Evolutionary conservation across 1,284 basidiomycete genomes (phyloP), one percentile per base, ranked within the genome.

Genomic region (Ustilago lituana): DNA sequence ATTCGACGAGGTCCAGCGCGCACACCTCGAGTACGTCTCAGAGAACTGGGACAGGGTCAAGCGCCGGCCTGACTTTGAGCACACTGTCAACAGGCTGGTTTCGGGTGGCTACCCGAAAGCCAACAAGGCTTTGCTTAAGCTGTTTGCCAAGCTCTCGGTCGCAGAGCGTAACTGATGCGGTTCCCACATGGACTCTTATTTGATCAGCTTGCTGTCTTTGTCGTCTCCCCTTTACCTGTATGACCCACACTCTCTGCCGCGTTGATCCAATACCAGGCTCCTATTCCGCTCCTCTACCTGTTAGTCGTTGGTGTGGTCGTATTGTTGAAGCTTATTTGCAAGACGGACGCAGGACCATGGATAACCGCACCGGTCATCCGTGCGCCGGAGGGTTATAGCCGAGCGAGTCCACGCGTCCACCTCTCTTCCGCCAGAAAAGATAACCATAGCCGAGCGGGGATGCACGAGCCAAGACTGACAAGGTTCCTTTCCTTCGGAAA

Each of bases 31-130:
- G 31, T 75, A 63, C 45, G 60, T 75, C 26, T 48, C 62, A 8
- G 45, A 59, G 32, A 63, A 75, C 65, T 75, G 73, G 73, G 69
- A 72, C 40, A 48, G 62, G 10, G 73, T 73, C 55, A 75, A 73
- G 65, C 60, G 61, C 32, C 37, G 73, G n/a, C 69, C 69, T 23
- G 73, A 75, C 53, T 75, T 75, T 51, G 58, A 58, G 32, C 57
- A 57, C n/a, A 73, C 62, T 17, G 66, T 75, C 19, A 55, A 44
- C 24, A 56, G 60, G 12, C 54, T 75, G 10, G 73, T 72, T 23
- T 55, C 56, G 24, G 73, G 73, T 22, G 62, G 68, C 38, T 75
- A 73, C 35, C 62, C 61, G 19, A 58, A 66, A 33, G 63, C 73
- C 12, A 68, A 66, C 33, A 63, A 60, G 59, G 67, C 69, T 10